A percentile compares a stretch with the other conserved stretches of the same genome.
Evolutionary conservation across 345 rosid genomes (phyloP).

Genomic region (Eucalyptus regnans): DNA sequence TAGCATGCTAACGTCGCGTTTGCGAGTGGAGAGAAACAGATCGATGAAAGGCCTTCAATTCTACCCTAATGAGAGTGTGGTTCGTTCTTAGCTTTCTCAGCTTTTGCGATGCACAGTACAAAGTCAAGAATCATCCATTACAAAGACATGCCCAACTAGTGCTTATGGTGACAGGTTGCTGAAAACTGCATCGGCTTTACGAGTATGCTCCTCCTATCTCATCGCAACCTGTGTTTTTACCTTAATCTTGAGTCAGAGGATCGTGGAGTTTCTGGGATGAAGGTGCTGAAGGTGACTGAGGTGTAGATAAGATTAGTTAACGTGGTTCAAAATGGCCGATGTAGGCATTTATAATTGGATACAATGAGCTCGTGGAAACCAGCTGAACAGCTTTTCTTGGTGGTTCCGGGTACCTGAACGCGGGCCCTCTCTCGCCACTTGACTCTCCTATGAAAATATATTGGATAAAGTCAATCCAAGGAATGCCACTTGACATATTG

Average conservation of each 20-base stretch:
- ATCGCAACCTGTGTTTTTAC: background rate
- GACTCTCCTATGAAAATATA: background rate
- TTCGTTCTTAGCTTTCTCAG: too few species aligned
- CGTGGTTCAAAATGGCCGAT: background rate
- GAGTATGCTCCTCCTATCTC: conserved; percentile 31
- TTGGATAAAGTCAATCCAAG: background rate
- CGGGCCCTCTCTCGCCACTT: background rate
- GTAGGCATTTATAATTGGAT: background rate
- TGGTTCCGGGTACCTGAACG: background rate
- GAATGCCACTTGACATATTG: background rate
- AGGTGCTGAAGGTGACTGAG: background rate
- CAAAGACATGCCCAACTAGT: background rate
- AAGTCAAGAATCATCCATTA: background rate
- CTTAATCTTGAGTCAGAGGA: background rate
- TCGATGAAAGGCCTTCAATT: too few species aligned
- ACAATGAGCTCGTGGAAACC: background rate
- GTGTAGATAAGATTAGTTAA: background rate
- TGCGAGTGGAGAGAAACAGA: too few species aligned
- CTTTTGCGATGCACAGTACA: too few species aligned
- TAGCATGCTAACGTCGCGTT: too few species aligned
- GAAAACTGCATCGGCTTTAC: conserved; percentile 23
- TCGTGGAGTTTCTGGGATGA: background rate
- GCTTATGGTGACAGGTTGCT: conserved; percentile 23
- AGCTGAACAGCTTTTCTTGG: background rate
- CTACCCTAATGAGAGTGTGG: too few species aligned